These are phyloP conservation scores for Aspergillus haitiensis DNA, from an alignment of 495 filamentous ascomycete species.

Conservation along the genomic window DNA sequence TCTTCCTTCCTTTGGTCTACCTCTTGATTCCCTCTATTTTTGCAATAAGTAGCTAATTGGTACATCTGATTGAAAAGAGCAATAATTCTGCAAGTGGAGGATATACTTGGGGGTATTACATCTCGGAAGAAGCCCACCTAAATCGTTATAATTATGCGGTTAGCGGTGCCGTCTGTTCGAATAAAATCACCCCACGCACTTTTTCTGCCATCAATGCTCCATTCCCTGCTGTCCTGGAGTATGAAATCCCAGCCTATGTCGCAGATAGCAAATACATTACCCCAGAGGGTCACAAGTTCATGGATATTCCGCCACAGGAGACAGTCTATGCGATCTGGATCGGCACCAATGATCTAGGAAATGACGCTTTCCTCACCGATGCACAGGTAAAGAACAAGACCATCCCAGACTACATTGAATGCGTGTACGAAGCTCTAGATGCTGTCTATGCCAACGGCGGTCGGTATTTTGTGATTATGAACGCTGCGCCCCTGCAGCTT, in stretches of 20 bases:
- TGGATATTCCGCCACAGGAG: conserved; percentile 50
- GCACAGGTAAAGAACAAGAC: conserved; percentile 57
- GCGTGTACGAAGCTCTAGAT: conserved; percentile 60
- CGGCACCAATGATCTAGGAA: conserved; percentile 74
- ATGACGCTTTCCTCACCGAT: conserved; percentile 61
- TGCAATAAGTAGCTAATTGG: too few species aligned
- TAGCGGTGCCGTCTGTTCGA: conserved; percentile 67
- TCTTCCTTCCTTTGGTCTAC: not conserved
- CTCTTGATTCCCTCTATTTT: not conserved
- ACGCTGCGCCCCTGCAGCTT: conserved; percentile 61
- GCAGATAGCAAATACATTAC: conserved; percentile 53
- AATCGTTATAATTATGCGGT: conserved; percentile 75
- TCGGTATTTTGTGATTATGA: conserved; percentile 68
- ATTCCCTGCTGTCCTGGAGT: conserved; percentile 64
- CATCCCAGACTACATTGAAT: conserved; percentile 62
- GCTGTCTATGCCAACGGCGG: conserved; percentile 62
- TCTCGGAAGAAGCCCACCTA: conserved; percentile 52
- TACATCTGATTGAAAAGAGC: conserved; percentile 18
- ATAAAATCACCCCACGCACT: conserved; percentile 57
- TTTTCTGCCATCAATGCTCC: conserved; percentile 46
- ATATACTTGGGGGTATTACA: conserved; percentile 66
- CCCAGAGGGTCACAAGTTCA: conserved; percentile 47
- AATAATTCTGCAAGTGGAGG: conserved; percentile 60
- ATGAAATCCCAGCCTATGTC: conserved; percentile 69
- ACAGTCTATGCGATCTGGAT: conserved; percentile 77